Percentiles rank a stretch among this genome's conserved stretches.
Conservation (phyloP, 768 basidiomycete species). For the Lactarius tabidus region DNA sequence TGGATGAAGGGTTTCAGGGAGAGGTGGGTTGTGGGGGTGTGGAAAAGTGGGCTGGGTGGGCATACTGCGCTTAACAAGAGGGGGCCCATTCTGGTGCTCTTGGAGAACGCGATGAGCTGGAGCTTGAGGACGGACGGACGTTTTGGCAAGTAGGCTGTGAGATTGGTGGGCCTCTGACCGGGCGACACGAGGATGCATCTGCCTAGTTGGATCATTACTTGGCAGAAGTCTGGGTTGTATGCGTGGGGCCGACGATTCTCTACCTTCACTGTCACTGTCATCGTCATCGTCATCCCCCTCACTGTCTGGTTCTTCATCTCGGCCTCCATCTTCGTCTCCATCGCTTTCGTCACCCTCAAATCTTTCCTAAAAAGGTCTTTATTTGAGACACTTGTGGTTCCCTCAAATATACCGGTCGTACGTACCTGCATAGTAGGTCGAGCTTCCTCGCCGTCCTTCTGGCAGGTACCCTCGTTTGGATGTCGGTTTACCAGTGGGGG, state of each 20-base stretch:
- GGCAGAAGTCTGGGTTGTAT: neutral
- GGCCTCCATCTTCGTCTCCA: neutral
- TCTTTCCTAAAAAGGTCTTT: neutral
- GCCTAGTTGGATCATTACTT: neutral
- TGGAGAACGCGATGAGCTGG: neutral
- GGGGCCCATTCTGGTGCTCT: neutral
- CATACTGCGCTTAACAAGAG: neutral
- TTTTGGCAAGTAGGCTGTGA: neutral
- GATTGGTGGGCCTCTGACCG: neutral
- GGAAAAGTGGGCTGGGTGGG: neutral
- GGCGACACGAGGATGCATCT: neutral
- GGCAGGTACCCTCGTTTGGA: neutral
- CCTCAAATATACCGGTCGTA: neutral
- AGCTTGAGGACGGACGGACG: neutral
- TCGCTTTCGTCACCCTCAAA: neutral
- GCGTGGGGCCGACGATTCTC: neutral
- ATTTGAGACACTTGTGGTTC: neutral
- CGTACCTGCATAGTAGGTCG: neutral
- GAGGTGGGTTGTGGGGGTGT: neutral
- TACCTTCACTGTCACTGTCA: neutral
- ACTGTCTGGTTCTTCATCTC: neutral
- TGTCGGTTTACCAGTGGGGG: neutral
- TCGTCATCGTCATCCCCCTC: no score
- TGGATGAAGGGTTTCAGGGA: neutral
- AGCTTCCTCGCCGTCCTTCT: neutral